phyloP scores from a whole-genome alignment of 2,329 filamentous ascomycete genomes.

The Monosporascus sp. region DNA sequence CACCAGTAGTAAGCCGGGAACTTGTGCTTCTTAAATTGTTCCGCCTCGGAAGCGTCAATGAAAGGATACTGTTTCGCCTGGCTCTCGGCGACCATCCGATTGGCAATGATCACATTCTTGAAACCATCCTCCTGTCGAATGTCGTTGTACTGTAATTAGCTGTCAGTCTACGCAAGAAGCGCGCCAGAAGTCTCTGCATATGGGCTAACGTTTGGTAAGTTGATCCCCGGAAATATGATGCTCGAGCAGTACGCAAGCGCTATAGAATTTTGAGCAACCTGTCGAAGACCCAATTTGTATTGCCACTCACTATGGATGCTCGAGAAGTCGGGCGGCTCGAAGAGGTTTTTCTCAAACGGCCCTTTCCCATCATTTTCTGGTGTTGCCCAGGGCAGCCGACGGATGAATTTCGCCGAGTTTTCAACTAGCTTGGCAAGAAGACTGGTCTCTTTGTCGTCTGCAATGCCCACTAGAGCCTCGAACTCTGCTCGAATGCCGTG shows the following conservation, averaged over 20 bases:
- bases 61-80: constrained; percentile 42
- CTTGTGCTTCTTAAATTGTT: constrained; percentile 56
- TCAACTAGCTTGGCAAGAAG: constrained; percentile 57
- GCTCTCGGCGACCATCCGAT: constrained; percentile 49
- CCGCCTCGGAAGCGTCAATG: constrained; percentile 54
- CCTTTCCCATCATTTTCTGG: constrained; percentile 32
- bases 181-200: background rate
- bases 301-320: constrained; percentile 59
- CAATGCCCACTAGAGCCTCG: constrained; percentile 53
- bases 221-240: constrained; percentile 36
- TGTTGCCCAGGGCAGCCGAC: constrained; percentile 60
- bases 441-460: constrained; percentile 60
- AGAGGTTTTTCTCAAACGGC: constrained; percentile 67
- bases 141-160: constrained; percentile 39
- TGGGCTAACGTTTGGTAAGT: constrained; percentile 35
- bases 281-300: constrained; percentile 3
- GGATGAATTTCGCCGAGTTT: constrained; percentile 59
- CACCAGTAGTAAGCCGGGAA: constrained; percentile 65
- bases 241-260: constrained; percentile 38
- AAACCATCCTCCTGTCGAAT: constrained; percentile 56
- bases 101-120: constrained; percentile 59
- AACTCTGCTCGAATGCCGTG: constrained; percentile 53
- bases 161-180: background rate
- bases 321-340: constrained; percentile 68
- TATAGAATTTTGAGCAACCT: constrained; percentile 12